Base-by-base conservation (phyloP, 495 filamentous ascomycete genomes). In the Trichoderma erinaceum region DNA sequence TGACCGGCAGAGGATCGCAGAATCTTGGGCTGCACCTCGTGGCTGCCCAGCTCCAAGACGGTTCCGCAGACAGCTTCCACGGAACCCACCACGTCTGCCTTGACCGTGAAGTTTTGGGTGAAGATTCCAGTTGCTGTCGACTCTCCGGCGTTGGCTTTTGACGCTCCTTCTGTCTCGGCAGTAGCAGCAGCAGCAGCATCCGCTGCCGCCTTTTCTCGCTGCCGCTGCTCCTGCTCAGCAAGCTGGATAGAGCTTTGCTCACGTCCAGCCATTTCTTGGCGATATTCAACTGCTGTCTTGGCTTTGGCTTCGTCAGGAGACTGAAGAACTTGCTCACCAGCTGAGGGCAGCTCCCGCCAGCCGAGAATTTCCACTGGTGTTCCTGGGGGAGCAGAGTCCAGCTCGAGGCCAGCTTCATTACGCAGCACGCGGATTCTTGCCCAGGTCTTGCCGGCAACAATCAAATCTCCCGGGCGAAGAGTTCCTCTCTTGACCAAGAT, bases 351-450 rank as follows among this genome's bases (percentile, higher is more conserved):
- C 65, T 96, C 93, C 70, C 87, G 88, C 96, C 96, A 99, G 4
- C 96, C 96, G 68, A 96, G 88, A 63, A 99, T 85, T 74, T 97
- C 92, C 8, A 97, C 90, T 0, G 95, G 93, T 46, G 88, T 92
- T 8, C 95, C 96, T 0, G 96, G 96, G 0, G 88, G 85, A n/a
- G 92, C 92, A 74, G 88, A 87, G 13, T 79, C 71, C 43, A 98
- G 82, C 15, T 86, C 78, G 21, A 85, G 76, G 41, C 95, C 92
- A 21, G 90, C 90, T 81, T 98, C 93, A 73, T 97, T 96, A 18
- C 88, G 84, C 16, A 99, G 83, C 12, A 86, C 87, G 18, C 92
- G 87, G 29, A 98, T 88, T 68, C 90, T 88, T 44, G 92, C 86
- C 89, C 91, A 96, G 0, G 92, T 91, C 11, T 81, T 84, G 25